Evolutionary conservation across 352 stramenopile species (phyloP).

Genomic region (Phytophthora aleatoria): DNA sequence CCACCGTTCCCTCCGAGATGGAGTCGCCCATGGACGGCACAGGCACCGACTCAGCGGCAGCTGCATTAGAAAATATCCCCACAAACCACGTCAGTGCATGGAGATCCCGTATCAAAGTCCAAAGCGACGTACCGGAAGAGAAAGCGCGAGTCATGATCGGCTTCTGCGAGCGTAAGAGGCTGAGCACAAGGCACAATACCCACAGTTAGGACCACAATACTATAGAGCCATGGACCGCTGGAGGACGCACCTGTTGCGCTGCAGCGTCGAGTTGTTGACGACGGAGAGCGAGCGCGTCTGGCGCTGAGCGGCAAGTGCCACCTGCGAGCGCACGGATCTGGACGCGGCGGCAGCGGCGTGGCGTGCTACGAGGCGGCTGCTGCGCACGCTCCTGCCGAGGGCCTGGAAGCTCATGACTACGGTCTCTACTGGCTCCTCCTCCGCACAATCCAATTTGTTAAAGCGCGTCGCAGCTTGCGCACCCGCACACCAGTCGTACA

Average conservation of each 20-base stretch:
- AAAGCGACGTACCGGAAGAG: slow-evolving; percentile 46
- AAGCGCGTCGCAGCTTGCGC: slow-evolving; percentile 14
- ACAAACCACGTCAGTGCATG: background rate
- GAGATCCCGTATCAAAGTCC: background rate
- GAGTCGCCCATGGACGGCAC: slow-evolving; percentile 94
- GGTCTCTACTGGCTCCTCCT: slow-evolving; percentile 11
- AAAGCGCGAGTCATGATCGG: slow-evolving; percentile 42
- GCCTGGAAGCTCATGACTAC: slow-evolving; percentile 61
- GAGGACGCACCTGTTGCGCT: slow-evolving; percentile 29
- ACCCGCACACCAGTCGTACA: slow-evolving; percentile 25
- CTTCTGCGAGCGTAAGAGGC: slow-evolving; percentile 32
- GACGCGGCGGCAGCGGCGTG: slow-evolving; percentile 19
- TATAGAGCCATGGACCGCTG: background rate
- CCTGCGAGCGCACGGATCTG: slow-evolving; percentile 24
- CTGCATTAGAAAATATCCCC: slow-evolving; percentile 22
- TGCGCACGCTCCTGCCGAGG: slow-evolving; percentile 44
- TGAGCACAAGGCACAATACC: slow-evolving; percentile 9
- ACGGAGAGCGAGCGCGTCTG: slow-evolving; percentile 36
- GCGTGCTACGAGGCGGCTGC: slow-evolving; percentile 39
- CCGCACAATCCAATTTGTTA: slow-evolving; percentile 29
- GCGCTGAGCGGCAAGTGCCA: slow-evolving; percentile 10
- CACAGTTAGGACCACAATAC: background rate
- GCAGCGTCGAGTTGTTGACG: slow-evolving; percentile 26
- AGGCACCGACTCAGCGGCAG: slow-evolving; percentile 57
- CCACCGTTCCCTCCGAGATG: slow-evolving; percentile 98